Conservation (phyloP, 257 asterid species). For the Solanum sejunctum region DNA sequence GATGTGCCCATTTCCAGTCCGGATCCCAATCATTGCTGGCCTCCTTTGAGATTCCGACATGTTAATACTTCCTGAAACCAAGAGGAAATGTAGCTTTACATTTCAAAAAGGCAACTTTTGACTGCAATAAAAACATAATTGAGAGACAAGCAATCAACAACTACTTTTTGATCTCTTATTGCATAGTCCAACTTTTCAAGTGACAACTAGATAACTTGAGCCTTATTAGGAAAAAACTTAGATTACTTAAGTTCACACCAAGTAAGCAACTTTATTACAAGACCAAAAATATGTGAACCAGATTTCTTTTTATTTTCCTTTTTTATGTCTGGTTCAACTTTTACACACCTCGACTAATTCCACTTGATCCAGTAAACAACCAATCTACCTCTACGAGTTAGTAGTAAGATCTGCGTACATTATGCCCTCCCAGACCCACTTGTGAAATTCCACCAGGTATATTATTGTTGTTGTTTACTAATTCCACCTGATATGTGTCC, state of each 20-base stretch:
- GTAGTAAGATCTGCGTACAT: too few species aligned
- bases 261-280: background rate
- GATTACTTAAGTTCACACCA: background rate
- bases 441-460: too few species aligned
- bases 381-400: too few species aligned
- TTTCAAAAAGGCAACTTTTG: background rate
- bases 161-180: background rate
- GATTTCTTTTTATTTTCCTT: background rate
- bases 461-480: too few species aligned
- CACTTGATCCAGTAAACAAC: too few species aligned
- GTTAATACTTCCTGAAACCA: slow-evolving; percentile 31
- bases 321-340: background rate
- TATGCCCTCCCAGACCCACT: too few species aligned
- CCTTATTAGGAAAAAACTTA: background rate
- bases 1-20: slow-evolving; percentile 31
- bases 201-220: background rate
- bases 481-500: background rate
- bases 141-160: background rate
- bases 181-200: background rate
- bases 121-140: background rate
- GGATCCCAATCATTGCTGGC: slow-evolving; percentile 15
- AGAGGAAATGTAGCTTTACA: background rate
- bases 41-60: slow-evolving; percentile 97
- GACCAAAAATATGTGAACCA: background rate
- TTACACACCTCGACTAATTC: background rate